phyloP scores from a whole-genome alignment of 2,329 filamentous ascomycete species.

The Cladophialophora immunda region DNA sequence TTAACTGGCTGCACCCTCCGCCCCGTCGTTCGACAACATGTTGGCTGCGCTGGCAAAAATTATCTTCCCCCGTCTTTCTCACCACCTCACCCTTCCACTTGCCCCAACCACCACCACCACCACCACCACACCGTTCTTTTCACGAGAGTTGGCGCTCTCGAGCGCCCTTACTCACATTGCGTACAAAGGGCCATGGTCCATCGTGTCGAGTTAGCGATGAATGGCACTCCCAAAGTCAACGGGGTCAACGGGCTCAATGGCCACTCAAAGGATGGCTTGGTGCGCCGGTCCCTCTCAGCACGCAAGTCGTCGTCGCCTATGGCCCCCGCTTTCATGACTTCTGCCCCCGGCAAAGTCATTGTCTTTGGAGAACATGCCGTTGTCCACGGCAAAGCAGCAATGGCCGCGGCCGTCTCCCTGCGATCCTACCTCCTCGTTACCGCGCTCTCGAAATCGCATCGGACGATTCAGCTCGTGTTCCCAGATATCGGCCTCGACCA shows the following conservation, averaged over 20 bases:
- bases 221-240: slow-evolving; percentile 33
- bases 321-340: slow-evolving; percentile 95
- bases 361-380: slow-evolving; percentile 98
- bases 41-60: slow-evolving; percentile 6
- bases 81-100: slow-evolving; percentile 8
- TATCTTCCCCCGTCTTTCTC: background rate
- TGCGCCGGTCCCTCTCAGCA: slow-evolving; percentile 33
- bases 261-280: slow-evolving; percentile 33
- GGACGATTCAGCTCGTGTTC: slow-evolving; percentile 87
- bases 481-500: slow-evolving; percentile 89
- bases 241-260: slow-evolving; percentile 37
- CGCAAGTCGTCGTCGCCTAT: slow-evolving; percentile 64
- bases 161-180: slow-evolving; percentile 2
- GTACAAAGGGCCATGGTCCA: slow-evolving; percentile 24
- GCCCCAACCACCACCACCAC: background rate
- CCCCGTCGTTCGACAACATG: slow-evolving; percentile 4
- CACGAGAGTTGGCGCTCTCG: background rate
- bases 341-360: slow-evolving; percentile 96
- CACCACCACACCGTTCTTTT: background rate
- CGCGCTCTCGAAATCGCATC: slow-evolving; percentile 88
- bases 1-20: slow-evolving; percentile 11
- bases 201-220: slow-evolving; percentile 32
- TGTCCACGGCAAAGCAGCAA: slow-evolving; percentile 95
- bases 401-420: slow-evolving; percentile 93
- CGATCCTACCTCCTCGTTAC: slow-evolving; percentile 97